Evolutionary conservation across 2,329 filamentous ascomycete species (phyloP).

Genomic region (Emericellopsis atlantica): DNA sequence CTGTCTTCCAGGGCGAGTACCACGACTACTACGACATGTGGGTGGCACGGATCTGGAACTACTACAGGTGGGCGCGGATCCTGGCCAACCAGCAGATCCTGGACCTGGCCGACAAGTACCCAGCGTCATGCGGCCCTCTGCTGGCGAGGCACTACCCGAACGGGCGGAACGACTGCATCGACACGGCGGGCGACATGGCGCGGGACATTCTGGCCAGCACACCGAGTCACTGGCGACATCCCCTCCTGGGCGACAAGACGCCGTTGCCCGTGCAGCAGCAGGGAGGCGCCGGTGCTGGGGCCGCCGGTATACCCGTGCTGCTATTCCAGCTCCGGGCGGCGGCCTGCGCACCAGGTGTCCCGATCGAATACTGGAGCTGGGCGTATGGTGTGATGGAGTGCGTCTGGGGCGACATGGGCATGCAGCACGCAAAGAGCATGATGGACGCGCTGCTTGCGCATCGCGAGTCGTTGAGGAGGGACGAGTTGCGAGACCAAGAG

Average conservation of each 20-base stretch:
- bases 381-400: conserved; percentile 29
- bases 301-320: conserved; percentile 32
- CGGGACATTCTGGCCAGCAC: conserved; percentile 31
- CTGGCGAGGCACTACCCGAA: conserved; percentile 1
- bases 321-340: conserved; percentile 35
- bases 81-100: conserved; percentile 37
- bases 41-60: conserved; percentile 42
- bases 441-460: conserved; percentile 25
- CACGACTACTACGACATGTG: conserved; percentile 43
- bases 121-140: conserved; percentile 20
- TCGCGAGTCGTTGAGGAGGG: conserved; percentile 3
- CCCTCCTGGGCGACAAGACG: conserved; percentile 24
- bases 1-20: conserved; percentile 38
- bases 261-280: conserved; percentile 19
- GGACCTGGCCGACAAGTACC: conserved; percentile 22
- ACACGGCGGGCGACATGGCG: conserved; percentile 18
- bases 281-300: conserved; percentile 28
- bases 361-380: conserved; percentile 29
- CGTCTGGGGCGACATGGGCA: conserved; percentile 37
- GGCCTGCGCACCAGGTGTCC: conserved; percentile 31
- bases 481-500: not conserved
- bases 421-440: conserved; percentile 33
- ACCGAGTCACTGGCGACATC: conserved; percentile 39
- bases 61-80: conserved; percentile 46
- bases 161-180: too few species aligned